Base-by-base conservation (phyloP, 2,329 filamentous ascomycete species). In the Aspergillus transmontanensis region DNA sequence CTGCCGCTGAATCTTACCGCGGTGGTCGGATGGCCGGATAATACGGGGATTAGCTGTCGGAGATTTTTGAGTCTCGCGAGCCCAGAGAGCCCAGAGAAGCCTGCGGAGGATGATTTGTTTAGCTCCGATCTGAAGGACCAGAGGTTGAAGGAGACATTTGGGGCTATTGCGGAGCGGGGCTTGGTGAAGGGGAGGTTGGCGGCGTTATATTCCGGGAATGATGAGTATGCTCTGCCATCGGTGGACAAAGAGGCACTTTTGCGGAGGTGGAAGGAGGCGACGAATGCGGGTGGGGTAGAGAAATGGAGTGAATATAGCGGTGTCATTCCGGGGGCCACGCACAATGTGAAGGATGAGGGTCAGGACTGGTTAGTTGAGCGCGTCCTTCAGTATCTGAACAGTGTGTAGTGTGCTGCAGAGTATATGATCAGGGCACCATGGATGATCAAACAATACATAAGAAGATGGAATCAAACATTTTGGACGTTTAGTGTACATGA, bases 91-190 rank as follows among this genome's bases (percentile, higher is more conserved):
- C 86, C 86, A 0, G 79, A 82, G 54, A 77, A 81, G 57, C 82
- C 87, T 6, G 90, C 89, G 11, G 90, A 91, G 63, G 94, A 97
- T 74, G 94, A 97, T 74, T 92, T 91, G 73, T 97, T 96, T 79
- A 94, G 90, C n/a, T 89, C 87, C 3, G 91, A 95, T 73, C 79
- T 95, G n/a, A 76, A 81, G 0, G 84, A 87, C 48, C 81, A 85
- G 36, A 81, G 83, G 21, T 80, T 93, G 7, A 72, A 77, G 28
- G 75, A 75, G 16, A 89, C 89, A n/a, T 97, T 94, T 84, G 85
- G 88, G 4, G 80, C 71, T 66, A 75, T 84, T 43, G 69, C 72
- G 1, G 58, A 72, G 23, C 67, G 72, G 16, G 79, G 78, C 0
- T 57, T 82, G 21, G 54, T 83, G 59, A 74, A 71, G 61, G 72